Conservation (phyloP, 768 basidiomycete genomes). For the Trametes cingulata region DNA sequence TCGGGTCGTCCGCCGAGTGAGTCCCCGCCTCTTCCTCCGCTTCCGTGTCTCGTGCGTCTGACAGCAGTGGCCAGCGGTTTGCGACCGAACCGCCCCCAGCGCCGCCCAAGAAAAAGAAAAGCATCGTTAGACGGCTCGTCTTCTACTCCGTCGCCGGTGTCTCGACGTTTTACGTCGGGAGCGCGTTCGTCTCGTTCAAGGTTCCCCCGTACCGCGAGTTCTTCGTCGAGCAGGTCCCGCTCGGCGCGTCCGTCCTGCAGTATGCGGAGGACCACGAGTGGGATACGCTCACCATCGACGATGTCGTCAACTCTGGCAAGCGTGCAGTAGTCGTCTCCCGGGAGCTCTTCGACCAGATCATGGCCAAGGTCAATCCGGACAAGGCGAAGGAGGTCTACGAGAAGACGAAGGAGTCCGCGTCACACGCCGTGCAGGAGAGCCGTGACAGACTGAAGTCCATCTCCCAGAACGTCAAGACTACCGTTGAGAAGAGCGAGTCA, state of each 20-base stretch:
- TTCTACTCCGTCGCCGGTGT: slow-evolving; percentile 67
- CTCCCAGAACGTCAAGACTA: slow-evolving; percentile 50
- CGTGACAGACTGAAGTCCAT: slow-evolving; percentile 48
- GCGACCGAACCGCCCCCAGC: slow-evolving; percentile 54
- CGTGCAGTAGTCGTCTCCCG: slow-evolving; percentile 53
- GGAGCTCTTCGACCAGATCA: slow-evolving; percentile 43
- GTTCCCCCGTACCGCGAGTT: slow-evolving; percentile 82
- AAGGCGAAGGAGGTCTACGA: slow-evolving; percentile 36
- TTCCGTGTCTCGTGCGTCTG: slow-evolving; percentile 1
- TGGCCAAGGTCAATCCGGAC: slow-evolving; percentile 21
- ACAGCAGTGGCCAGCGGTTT: slow-evolving; percentile 50
- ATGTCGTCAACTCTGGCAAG: slow-evolving; percentile 55
- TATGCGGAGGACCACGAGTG: slow-evolving; percentile 79
- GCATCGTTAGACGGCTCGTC: slow-evolving; percentile 58
- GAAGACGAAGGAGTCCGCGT: slow-evolving; percentile 37
- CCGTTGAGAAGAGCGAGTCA: slow-evolving; percentile 41
- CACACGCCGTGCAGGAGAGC: slow-evolving; percentile 43
- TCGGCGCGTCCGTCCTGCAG: slow-evolving; percentile 75
- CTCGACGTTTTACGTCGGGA: slow-evolving; percentile 80
- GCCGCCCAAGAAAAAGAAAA: slow-evolving; percentile 53
- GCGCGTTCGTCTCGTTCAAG: slow-evolving; percentile 76
- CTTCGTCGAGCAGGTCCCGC: slow-evolving; percentile 79
- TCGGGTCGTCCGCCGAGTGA: slow-evolving; percentile 61
- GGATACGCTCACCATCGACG: slow-evolving; percentile 70
- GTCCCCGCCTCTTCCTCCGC: slow-evolving; percentile 27